A percentile compares a stretch with the other conserved stretches of the same genome.
phyloP scores from a whole-genome alignment of 2,329 filamentous ascomycete genomes.

The Colletotrichum orchidophilum region DNA sequence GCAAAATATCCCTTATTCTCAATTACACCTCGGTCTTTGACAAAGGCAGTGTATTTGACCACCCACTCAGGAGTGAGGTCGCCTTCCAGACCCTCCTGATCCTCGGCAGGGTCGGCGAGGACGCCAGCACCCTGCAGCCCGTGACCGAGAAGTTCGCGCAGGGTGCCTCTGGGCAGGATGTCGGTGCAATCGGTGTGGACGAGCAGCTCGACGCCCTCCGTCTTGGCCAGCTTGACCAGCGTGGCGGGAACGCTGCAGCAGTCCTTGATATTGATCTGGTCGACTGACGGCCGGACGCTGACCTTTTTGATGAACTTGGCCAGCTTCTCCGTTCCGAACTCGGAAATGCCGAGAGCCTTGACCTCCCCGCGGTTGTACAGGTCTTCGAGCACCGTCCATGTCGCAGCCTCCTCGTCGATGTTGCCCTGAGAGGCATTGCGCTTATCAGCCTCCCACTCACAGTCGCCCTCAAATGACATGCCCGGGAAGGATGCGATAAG shows the following conservation, averaged over 20 bases:
- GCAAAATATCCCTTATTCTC: constrained; percentile 99
- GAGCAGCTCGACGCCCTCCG: constrained; percentile 83
- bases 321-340: constrained; percentile 89
- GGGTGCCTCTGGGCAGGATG: constrained; percentile 85
- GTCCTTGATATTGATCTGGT: constrained; percentile 96
- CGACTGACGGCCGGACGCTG: constrained; percentile 78
- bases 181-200: constrained; percentile 96
- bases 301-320: constrained; percentile 78
- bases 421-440: constrained; percentile 69
- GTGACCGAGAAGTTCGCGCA: constrained; percentile 83
- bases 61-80: constrained; percentile 93
- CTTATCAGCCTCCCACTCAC: constrained; percentile 79
- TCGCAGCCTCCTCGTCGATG: constrained; percentile 72
- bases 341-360: constrained; percentile 82
- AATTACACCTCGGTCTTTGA: constrained; percentile 90
- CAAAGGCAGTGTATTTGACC: constrained; percentile 95
- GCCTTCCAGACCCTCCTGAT: constrained; percentile 70
- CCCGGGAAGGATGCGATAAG: constrained; percentile 94
- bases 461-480: constrained; percentile 92
- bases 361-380: constrained; percentile 78
- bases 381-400: constrained; percentile 78
- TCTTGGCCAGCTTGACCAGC: constrained; percentile 84
- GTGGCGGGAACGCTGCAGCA: constrained; percentile 96
- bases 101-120: constrained; percentile 67
- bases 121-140: constrained; percentile 79